Evolutionary conservation across 2,329 filamentous ascomycete genomes (phyloP).

Genomic region (Tolypocladium album): DNA sequence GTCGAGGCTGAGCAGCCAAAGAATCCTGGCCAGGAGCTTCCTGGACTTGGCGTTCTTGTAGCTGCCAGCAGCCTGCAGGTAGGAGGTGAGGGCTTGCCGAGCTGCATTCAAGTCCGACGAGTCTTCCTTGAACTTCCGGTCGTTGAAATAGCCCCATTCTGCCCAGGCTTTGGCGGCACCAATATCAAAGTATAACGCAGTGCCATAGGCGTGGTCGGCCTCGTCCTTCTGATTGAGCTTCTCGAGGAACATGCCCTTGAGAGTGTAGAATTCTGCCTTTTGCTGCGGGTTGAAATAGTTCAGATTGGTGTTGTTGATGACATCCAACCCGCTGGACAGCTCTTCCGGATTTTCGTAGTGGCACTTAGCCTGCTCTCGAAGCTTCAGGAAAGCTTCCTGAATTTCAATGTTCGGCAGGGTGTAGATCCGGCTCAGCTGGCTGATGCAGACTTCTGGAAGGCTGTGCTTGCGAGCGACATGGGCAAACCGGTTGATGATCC

Average conservation of each 20-base stretch:
- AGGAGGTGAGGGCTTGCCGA: conserved; percentile 87
- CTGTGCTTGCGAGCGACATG: conserved; percentile 96
- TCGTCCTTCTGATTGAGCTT: conserved; percentile 86
- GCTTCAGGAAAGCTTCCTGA: conserved; percentile 94
- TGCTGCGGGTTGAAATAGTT: conserved; percentile 95
- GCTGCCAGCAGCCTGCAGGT: conserved; percentile 87
- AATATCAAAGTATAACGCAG: conserved; percentile 91
- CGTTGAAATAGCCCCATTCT: conserved; percentile 98
- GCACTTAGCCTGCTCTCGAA: conserved; percentile 97
- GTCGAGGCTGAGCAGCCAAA: conserved; percentile 93
- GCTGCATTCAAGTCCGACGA: conserved; percentile 72
- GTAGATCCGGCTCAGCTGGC: conserved; percentile 93
- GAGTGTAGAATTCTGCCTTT: conserved; percentile 97
- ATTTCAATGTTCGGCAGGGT: conserved; percentile 99
- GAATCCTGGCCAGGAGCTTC: conserved; percentile 82
- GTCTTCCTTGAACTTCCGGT: conserved; percentile 89
- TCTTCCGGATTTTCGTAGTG: conserved; percentile 95
- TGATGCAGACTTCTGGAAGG: conserved; percentile 94
- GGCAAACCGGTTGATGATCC: conserved; percentile 99
- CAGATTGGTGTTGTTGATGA: conserved; percentile 99
- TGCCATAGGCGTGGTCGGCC: conserved; percentile 87
- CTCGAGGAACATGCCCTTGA: conserved; percentile 98
- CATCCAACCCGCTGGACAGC: conserved; percentile 83
- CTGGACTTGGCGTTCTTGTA: conserved; percentile 97
- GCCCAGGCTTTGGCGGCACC: conserved; percentile 96